Percentiles rank a stretch among this genome's conserved stretches.
Conservation (phyloP, 2,329 filamentous ascomycete genomes). For the Colletotrichum noveboracense region DNA sequence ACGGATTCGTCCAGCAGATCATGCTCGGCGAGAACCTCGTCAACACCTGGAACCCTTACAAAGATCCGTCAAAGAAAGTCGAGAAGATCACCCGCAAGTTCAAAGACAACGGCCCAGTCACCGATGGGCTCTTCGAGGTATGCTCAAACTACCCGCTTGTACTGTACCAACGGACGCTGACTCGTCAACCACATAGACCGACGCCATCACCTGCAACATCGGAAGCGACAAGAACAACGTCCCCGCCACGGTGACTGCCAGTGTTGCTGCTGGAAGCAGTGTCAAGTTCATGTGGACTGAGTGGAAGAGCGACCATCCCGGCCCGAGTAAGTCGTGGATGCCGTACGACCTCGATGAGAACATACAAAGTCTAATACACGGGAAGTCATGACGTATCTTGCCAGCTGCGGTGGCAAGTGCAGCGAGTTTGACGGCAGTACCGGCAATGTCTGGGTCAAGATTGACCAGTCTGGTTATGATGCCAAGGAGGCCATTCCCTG, state of each 20-base stretch:
- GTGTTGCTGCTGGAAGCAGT: conserved; percentile 42
- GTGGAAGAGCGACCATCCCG: conserved; percentile 48
- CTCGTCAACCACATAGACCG: conserved; percentile 21
- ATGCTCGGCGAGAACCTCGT: conserved; percentile 25
- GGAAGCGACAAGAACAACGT: conserved; percentile 48
- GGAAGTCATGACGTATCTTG: conserved; percentile 32
- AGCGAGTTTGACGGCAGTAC: conserved; percentile 25
- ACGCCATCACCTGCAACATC: conserved; percentile 41
- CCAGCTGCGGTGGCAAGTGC: conserved; percentile 31
- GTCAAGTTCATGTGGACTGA: conserved; percentile 45
- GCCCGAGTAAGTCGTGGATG: conserved; percentile 39
- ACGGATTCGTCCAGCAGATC: conserved; percentile 19
- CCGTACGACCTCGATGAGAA: too few relatives aligned
- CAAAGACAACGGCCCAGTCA: conserved; percentile 31
- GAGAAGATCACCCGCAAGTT: conserved; percentile 29
- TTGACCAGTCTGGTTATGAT: conserved; percentile 38
- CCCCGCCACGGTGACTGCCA: conserved; percentile 40
- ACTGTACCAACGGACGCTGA: not conserved
- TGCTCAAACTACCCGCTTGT: too few relatives aligned
- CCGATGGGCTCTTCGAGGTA: conserved; percentile 26
- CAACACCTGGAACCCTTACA: conserved; percentile 32
- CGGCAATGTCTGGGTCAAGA: conserved; percentile 39
- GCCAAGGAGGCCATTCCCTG: conserved; percentile 31
- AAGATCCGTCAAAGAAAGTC: conserved; percentile 30
- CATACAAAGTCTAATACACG: not conserved